These are phyloP conservation scores for Nannochloropsis salina DNA, from an alignment of 108 stramenopile genomes.

Conservation along the genomic window DNA sequence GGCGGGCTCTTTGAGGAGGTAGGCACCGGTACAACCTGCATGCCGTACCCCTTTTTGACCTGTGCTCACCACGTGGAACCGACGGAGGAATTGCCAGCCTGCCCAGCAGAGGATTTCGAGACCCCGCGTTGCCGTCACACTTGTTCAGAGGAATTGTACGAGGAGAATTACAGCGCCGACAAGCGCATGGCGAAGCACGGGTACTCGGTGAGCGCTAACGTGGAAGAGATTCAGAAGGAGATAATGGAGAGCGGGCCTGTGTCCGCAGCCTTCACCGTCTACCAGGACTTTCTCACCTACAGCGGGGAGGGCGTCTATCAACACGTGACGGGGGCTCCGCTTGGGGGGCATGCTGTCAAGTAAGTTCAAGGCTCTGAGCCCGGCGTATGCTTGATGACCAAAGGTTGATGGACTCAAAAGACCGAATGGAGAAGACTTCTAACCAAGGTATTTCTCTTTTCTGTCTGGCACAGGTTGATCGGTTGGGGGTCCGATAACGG, in stretches of 20 bases:
- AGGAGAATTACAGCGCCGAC: constrained; percentile 44
- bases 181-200: constrained; percentile 54
- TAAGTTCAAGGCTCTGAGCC: neutral
- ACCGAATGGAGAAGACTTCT: no score
- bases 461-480: neutral
- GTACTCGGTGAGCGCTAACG: constrained; percentile 47
- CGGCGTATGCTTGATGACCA: no score
- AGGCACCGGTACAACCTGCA: constrained; percentile 34
- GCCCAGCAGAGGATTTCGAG: constrained; percentile 45
- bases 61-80: constrained; percentile 63
- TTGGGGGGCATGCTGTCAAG: constrained; percentile 27
- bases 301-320: constrained; percentile 48
- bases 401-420: no score
- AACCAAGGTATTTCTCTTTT: no score
- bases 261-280: constrained; percentile 57
- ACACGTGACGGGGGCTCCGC: constrained; percentile 27
- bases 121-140: constrained; percentile 43
- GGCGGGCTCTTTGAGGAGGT: constrained; percentile 57
- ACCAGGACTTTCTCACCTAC: constrained; percentile 60
- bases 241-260: constrained; percentile 54
- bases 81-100: constrained; percentile 51
- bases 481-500: neutral
- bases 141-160: constrained; percentile 47
- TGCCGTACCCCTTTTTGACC: constrained; percentile 58
- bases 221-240: constrained; percentile 52